Evolutionary conservation across 176 grass and related monocot genomes (phyloP).

Genomic region (Aegilops speltoides): DNA sequence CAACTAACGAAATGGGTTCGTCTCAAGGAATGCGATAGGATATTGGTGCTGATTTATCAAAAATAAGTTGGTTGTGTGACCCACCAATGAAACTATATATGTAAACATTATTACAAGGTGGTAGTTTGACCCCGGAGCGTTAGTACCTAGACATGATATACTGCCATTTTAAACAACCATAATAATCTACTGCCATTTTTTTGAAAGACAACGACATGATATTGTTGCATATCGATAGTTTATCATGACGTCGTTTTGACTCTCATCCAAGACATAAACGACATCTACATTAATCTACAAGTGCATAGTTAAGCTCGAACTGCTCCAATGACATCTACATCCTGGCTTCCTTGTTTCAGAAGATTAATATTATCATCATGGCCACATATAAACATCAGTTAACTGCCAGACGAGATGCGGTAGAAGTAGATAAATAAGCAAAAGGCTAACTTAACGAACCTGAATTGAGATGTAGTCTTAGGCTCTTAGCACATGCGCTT

Average conservation of each 20-base stretch:
- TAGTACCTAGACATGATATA: background rate
- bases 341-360: background rate
- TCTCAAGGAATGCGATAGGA: background rate
- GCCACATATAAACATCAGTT: background rate
- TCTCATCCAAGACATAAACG: background rate
- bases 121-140: background rate
- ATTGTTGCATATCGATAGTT: background rate
- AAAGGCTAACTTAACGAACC: background rate
- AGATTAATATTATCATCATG: background rate
- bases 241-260: slow-evolving; percentile 12
- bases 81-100: background rate
- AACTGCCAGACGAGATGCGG: slow-evolving; percentile 5
- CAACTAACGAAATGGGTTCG: background rate
- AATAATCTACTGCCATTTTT: background rate
- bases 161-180: background rate
- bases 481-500: background rate
- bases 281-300: background rate
- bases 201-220: background rate
- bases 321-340: background rate
- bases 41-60: background rate
- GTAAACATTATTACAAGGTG: background rate
- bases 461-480: slow-evolving; percentile 1
- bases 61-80: too few relatives aligned
- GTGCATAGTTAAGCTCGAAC: background rate
- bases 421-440: background rate